Evolutionary conservation across 2,329 filamentous ascomycete genomes (phyloP), one percentile per base, ranked within the genome.

Genomic region (Neocucurbitaria cava): DNA sequence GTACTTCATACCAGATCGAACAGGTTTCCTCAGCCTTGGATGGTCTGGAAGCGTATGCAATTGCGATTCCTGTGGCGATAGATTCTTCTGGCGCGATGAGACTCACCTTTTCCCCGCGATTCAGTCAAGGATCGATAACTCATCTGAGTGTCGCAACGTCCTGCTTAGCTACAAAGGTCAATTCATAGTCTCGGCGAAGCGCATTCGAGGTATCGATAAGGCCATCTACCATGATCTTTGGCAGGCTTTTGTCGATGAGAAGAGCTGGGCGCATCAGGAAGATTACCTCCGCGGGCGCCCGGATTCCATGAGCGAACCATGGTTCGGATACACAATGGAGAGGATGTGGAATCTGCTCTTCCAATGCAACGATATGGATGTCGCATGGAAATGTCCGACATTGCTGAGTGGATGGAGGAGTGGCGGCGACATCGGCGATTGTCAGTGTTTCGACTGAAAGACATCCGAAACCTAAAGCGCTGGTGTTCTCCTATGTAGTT

Each of bases 111-210:
- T 82, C 15, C 70, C 75, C n/a, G 42, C 75, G 51, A 64, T 80
- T 46, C 75, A 70, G 55, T 54, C 47, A 41, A 61, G 31, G 41
- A 70, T 62, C 20, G 44, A 64, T 50, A 52, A 60, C 8, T 64
- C 70, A 31, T 48, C 52, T 6, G 58, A 30, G 5, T 77, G 75
- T 49, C 64, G 70, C 2, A 61, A 64, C 23, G 70, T 78, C 0
- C 65, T 79, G 0, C 66, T 82, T 6, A 78, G 77, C 3, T 80
- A 80, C 56, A 78, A 78, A 40, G 81, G 81, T 15, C 78, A 81
- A 46, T 82, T 83, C 60, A 66, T 81, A 33, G 78, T 75, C 2
- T 80, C 78, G 1, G 77, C 77, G 0, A 69, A 67, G 5, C 72
- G 81, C 1, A 77, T 82, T 5, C 68, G 78, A 1, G 77, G 69